Percentiles rank a stretch among this genome's conserved stretches.
Evolutionary conservation across 2,329 filamentous ascomycete species (phyloP).

Genomic region (Claviceps sp.): DNA sequence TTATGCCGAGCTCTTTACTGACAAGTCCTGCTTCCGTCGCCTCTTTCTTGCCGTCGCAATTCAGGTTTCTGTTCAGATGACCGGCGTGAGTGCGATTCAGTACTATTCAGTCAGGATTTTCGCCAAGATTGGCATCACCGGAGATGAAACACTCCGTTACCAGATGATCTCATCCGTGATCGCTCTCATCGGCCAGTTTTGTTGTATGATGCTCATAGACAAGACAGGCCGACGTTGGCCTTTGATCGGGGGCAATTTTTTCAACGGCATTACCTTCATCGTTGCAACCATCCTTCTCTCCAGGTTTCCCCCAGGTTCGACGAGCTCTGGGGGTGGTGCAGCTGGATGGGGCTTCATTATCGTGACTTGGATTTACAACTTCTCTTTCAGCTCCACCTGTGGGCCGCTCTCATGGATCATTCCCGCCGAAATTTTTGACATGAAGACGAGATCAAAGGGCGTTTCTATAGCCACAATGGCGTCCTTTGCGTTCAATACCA

Average conservation of each 20-base stretch:
- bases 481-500: not conserved
- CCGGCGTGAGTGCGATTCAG: not conserved
- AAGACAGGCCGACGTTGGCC: not conserved
- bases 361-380: not conserved
- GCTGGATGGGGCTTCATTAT: not conserved
- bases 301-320: not conserved
- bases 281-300: not conserved
- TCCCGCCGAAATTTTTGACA: not conserved
- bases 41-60: not conserved
- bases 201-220: not conserved
- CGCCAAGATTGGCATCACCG: not conserved
- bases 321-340: not conserved
- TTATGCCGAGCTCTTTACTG: not conserved
- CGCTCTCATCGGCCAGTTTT: not conserved
- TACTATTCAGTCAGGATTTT: not conserved
- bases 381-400: not conserved
- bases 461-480: not conserved
- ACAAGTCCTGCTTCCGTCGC: not conserved
- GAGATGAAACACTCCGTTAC: not conserved
- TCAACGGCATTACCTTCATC: not conserved
- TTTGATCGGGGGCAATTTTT: not conserved
- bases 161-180: constrained; percentile 1
- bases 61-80: not conserved
- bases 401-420: not conserved
- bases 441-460: not conserved